Base-by-base conservation (phyloP, 306 rosid genomes). In the Vicia villosa region DNA sequence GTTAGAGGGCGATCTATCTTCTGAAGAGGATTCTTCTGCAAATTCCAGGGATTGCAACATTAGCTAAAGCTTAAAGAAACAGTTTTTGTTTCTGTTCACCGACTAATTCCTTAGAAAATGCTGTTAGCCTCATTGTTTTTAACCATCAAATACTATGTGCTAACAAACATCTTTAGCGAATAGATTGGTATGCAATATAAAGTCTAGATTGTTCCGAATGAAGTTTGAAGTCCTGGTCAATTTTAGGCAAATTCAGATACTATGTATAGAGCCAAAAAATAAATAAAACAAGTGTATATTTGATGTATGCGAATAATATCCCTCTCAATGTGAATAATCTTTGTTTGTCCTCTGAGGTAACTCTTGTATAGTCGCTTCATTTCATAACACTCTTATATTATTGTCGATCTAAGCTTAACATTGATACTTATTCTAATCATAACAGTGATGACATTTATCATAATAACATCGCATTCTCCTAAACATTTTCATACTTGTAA, bases 401-500 rank as follows among this genome's bases (percentile, higher is more conserved):
- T 7, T 34, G 38, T 34, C 38, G 38, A 34, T 34, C 8, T 7
- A 34, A 34, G 8, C 38, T 7, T 34, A 34, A 34, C 38, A 34
- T 34, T 34, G 38, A 6, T 28, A 62, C 34, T 37, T 68, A 56
- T 64, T 65, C 17, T 30, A 46, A 8, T 3, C 46, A 46, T 10
- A 62, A n/a, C 43, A 21, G 3, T 5, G n/a, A 10, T 52, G 10
- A 52, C 59, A 52, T 52, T 20, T 21, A 2, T 6, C 51, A 19
- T 11, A n/a, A n/a, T n/a, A 63, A 36, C 17, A 37, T 0, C 21
- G 66, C 22, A 5, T 13, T 10, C 37, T 2, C 28, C 63, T 77
- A 66, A 19, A 65, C 79, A 52, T 82, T 74, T 71, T 77, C 77
- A 72, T 76, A 79, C 58, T 69, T 82, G 59, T 85, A 90, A 32